phyloP scores from a whole-genome alignment of 2,329 filamentous ascomycete genomes.

The Neurospora sp. region DNA sequence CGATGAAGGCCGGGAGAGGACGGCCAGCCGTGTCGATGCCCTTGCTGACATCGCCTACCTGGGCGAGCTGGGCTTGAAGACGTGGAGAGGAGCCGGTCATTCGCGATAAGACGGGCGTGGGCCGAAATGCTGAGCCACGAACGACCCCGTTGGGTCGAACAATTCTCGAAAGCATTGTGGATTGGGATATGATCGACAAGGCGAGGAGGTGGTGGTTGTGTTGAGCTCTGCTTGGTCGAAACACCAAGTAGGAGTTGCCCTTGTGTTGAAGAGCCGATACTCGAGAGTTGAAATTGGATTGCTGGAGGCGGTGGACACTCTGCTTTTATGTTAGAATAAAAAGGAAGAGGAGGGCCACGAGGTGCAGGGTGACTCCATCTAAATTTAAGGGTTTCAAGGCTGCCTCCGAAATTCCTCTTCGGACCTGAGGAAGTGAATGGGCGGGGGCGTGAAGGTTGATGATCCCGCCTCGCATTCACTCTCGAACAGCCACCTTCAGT shows the following conservation, averaged over 20 bases:
- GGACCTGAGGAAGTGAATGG: neutral
- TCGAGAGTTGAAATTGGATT: neutral
- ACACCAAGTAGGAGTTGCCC: neutral
- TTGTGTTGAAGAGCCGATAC: neutral
- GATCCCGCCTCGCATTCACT: neutral
- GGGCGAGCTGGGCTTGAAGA: conserved; percentile 16
- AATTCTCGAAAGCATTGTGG: conserved; percentile 9
- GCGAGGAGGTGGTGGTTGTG: neutral
- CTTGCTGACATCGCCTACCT: conserved; percentile 10
- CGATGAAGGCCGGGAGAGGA: conserved; percentile 2
- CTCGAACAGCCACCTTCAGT: neutral
- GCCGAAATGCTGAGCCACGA: neutral
- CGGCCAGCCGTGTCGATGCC: neutral
- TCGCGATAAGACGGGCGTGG: conserved; percentile 3
- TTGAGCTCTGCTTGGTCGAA: neutral
- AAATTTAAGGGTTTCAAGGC: neutral
- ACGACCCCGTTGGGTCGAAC: conserved; percentile 1
- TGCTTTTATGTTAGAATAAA: neutral
- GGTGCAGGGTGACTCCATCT: neutral
- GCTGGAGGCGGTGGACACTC: neutral
- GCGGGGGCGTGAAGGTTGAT: neutral
- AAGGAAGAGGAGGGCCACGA: neutral
- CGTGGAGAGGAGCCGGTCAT: conserved; percentile 10
- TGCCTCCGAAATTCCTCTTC: neutral
- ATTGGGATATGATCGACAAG: neutral